phyloP scores from a whole-genome alignment of 1,139 yeast species.

The Lodderomyces oxycetoniae region DNA sequence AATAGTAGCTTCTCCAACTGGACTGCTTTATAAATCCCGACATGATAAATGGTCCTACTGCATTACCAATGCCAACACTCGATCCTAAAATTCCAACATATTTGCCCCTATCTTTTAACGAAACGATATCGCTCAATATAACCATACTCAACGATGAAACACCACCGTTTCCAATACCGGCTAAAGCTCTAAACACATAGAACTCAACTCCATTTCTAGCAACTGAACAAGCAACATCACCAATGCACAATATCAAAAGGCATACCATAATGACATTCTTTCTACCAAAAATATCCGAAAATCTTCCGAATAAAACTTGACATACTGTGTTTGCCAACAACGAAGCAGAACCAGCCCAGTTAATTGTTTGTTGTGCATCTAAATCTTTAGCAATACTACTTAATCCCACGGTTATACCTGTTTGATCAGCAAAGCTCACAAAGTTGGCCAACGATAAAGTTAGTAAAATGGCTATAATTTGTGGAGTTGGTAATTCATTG shows the following conservation, averaged over 20 bases:
- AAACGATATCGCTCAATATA: conserved; percentile 40
- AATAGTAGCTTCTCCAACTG: conserved; percentile 52
- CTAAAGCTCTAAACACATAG: conserved; percentile 40
- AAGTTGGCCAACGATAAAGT: conserved; percentile 24
- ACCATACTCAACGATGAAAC: conserved; percentile 40
- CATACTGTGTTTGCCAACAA: conserved; percentile 43
- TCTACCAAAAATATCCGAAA: conserved; percentile 44
- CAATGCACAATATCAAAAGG: conserved; percentile 27
- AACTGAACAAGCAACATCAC: conserved; percentile 42
- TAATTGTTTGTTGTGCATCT: conserved; percentile 33
- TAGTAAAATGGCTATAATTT: conserved; percentile 26
- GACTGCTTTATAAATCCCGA: conserved; percentile 42
- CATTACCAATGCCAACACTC: conserved; percentile 52
- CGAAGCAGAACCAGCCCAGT: conserved; percentile 52
- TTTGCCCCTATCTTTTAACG: conserved; percentile 41
- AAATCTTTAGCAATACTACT: conserved; percentile 34
- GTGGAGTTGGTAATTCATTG: conserved; percentile 29
- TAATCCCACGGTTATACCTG: conserved; percentile 38
- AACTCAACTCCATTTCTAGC: conserved; percentile 37
- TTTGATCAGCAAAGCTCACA: conserved; percentile 39
- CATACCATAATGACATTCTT: conserved; percentile 33
- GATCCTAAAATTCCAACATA: conserved; percentile 48
- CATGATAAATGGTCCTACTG: conserved; percentile 53
- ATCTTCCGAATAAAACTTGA: conserved; percentile 42
- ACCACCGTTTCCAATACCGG: conserved; percentile 46